phyloP scores from a whole-genome alignment of 306 rosid genomes.

The Cicer chorassanicum region DNA sequence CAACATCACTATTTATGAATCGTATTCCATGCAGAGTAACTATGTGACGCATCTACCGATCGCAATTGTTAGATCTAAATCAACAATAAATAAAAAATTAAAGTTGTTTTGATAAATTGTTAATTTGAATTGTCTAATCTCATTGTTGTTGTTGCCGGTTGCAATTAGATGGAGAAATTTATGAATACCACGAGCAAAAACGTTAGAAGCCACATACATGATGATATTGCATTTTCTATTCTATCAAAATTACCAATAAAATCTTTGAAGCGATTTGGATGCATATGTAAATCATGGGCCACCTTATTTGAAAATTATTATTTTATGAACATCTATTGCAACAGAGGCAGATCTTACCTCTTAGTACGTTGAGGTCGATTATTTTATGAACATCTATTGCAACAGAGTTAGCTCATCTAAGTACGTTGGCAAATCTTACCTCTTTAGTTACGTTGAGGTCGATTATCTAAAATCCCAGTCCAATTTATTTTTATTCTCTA shows the following conservation, averaged over 20 bases:
- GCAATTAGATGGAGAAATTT: no score
- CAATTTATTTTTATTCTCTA: neutral
- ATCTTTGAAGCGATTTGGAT: neutral
- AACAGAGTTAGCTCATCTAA: neutral
- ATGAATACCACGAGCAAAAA: neutral
- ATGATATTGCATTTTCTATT: neutral
- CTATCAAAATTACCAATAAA: neutral
- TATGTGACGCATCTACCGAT: no score
- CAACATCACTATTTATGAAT: no score
- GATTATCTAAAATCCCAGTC: neutral
- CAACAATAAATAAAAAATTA: no score
- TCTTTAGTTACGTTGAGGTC: neutral
- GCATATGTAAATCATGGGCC: neutral
- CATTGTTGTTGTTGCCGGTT: no score
- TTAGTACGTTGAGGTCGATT: neutral
- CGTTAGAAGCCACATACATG: neutral
- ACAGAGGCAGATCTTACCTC: neutral
- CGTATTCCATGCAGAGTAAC: no score
- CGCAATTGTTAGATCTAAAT: no score
- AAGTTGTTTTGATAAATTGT: no score
- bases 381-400: neutral
- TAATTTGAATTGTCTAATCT: no score
- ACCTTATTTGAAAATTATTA: neutral
- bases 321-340: neutral
- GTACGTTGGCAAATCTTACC: neutral